These are phyloP conservation scores for Juglanconis oblonga DNA, from an alignment of 2,329 filamentous ascomycete species.

Conservation along the genomic window DNA sequence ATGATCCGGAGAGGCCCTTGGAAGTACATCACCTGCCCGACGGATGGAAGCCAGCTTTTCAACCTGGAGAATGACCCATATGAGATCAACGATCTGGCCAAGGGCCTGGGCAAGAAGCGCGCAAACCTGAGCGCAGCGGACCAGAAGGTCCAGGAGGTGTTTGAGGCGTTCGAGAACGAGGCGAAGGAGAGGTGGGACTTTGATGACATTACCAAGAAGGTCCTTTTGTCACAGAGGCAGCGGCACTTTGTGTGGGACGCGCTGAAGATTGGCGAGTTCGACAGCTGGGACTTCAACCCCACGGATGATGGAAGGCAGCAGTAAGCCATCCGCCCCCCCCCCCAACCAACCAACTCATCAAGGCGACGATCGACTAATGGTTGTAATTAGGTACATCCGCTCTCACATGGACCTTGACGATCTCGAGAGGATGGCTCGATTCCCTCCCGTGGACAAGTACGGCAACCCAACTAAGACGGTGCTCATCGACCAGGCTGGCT, in stretches of 20 bases:
- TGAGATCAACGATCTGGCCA: slow-evolving; percentile 73
- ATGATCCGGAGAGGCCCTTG: slow-evolving; percentile 89
- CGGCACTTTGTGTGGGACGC: slow-evolving; percentile 77
- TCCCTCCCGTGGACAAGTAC: slow-evolving; percentile 59
- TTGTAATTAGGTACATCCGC: slow-evolving; percentile 68
- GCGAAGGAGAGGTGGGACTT: slow-evolving; percentile 78
- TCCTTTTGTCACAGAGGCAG: slow-evolving; percentile 74
- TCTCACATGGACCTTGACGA: slow-evolving; percentile 79
- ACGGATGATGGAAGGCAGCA: slow-evolving; percentile 65
- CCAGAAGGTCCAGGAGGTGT: slow-evolving; percentile 44
- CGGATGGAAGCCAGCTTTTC: slow-evolving; percentile 81
- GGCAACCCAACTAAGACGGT: slow-evolving; percentile 46
- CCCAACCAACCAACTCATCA: neutral
- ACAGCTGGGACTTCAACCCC: slow-evolving; percentile 84
- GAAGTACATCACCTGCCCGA: slow-evolving; percentile 88
- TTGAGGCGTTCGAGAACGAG: slow-evolving; percentile 70
- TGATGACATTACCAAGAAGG: slow-evolving; percentile 69
- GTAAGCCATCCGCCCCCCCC: slow-evolving; percentile 38
- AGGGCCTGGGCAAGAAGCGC: slow-evolving; percentile 36
- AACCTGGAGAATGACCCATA: slow-evolving; percentile 73
- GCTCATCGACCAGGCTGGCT: slow-evolving; percentile 41
- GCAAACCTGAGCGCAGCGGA: slow-evolving; percentile 38
- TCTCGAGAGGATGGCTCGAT: slow-evolving; percentile 73
- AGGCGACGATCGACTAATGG: neutral
- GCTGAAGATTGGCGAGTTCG: slow-evolving; percentile 71